Conservation (phyloP, 805 yeast species). For the Citeromyces nyonsensis region DNA sequence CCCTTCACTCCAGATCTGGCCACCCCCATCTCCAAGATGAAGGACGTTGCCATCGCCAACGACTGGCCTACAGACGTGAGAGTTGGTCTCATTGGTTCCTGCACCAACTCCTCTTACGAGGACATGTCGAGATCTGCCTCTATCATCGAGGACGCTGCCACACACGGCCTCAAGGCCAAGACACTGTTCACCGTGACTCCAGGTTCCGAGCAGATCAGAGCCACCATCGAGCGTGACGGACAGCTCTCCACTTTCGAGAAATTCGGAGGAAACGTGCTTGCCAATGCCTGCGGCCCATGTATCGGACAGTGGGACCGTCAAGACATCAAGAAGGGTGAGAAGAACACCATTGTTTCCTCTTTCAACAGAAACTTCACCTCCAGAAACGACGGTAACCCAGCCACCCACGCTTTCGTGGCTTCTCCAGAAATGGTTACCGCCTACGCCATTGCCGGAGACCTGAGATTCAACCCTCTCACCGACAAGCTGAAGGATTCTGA, state of each 20-base stretch:
- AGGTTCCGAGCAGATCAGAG: constrained; percentile 96
- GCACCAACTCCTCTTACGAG: constrained; percentile 96
- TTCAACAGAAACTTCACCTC: constrained; percentile 97
- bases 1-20: constrained; percentile 98
- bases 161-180: constrained; percentile 80
- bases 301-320: constrained; percentile 98
- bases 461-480: constrained; percentile 80
- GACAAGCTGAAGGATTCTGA: constrained; percentile 62
- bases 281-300: constrained; percentile 99
- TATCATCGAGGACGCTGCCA: constrained; percentile 73
- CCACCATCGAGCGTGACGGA: constrained; percentile 94
- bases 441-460: constrained; percentile 87
- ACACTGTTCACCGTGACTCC: constrained; percentile 92
- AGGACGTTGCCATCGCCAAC: constrained; percentile 50
- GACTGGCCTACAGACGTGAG: constrained; percentile 79
- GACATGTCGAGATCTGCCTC: constrained; percentile 96
- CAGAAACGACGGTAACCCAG: constrained; percentile 96
- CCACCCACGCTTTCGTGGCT: constrained; percentile 95
- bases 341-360: constrained; percentile 87
- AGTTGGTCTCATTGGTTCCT: constrained; percentile 94
- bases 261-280: constrained; percentile 83
- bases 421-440: constrained; percentile 98
- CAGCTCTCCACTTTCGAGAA: constrained; percentile 65
- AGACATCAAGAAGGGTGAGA: constrained; percentile 46
- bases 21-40: constrained; percentile 79